Base-by-base conservation (phyloP, 1,284 basidiomycete species). In the Moniliophthora roreri region DNA sequence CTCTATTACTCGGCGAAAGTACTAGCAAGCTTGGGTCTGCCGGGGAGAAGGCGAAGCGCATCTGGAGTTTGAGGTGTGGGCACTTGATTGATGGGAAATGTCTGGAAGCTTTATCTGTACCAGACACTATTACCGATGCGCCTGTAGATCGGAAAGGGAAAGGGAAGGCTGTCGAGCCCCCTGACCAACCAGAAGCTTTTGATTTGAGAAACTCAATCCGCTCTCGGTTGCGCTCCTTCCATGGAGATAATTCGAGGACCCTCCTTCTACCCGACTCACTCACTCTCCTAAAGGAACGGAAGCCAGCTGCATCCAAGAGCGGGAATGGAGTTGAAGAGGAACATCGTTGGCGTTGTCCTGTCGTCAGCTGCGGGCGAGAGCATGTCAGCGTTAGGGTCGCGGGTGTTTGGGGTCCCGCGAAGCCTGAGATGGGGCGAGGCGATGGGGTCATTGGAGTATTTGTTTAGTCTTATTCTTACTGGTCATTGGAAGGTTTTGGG, bases 31-130 rank as follows among this genome's bases (percentile, higher is more conserved):
- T 37, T 50, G 46, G 57, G 54, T 36, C 46, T 23, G 68, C 68
- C 28, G 71, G 75, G 26, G 64, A 58, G 37, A 32, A 32, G 24
- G 21, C 23, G 10, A 46, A 28, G 24, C 23, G 44, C 3, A 68
- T 90, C 3, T 90, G 86, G 87, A 81, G 78, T 1, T 67, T 91
- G 51, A 74, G 85, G 36, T 91, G 88, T 53, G 88, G 88, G 0
- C 88, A 91, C 62, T 68, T 91, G 60, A 74, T 91, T 2, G 89
- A 91, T 59, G 89, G 87, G 41, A 86, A 85, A 63, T 91, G 88
- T 59, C 67, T 86, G 4, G 76, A 77, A 53, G 71, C 75, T 57
- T 56, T 89, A 16, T 50, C 50, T 32, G 50, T 32, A 20, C 38
- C 48, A 13, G 50, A 36, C 13, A 23, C 24, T 13, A 7, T 23